These are phyloP conservation scores for Chenopodium quinoa DNA, from an alignment of 148 eudicot genomes.

Conservation along the genomic window DNA sequence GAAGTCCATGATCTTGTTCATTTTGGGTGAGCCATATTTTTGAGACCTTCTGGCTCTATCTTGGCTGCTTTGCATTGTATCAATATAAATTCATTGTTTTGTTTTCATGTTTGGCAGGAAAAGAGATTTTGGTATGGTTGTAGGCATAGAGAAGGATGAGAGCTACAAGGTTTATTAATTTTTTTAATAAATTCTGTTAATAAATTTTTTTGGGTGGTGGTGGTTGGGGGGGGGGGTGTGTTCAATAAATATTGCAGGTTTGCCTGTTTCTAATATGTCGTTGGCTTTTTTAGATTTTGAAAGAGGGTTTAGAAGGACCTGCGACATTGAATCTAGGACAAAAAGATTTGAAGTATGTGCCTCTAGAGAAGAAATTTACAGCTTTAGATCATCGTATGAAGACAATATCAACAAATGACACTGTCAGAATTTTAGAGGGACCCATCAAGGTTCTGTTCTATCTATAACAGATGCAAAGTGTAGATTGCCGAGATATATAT, in stretches of 20 bases:
- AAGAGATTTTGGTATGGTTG: conserved; percentile 82
- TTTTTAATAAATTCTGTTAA: not conserved
- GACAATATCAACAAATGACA: conserved; percentile 62
- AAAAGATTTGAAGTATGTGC: conserved; percentile 58
- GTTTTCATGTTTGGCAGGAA: conserved; percentile 46
- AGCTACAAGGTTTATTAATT: conserved; percentile 54
- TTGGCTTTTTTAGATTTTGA: conserved; percentile 52
- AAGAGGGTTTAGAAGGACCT: conserved; percentile 70
- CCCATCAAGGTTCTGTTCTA: conserved; percentile 61
- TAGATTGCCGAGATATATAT: not conserved
- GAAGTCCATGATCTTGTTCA: conserved; percentile 86
- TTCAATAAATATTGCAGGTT: not conserved
- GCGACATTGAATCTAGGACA: conserved; percentile 41
- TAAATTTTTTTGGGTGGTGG: not conserved
- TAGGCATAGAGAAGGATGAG: conserved; percentile 84
- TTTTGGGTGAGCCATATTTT: conserved; percentile 52
- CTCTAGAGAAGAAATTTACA: conserved; percentile 70
- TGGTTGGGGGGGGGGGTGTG: not conserved
- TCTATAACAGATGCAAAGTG: not conserved
- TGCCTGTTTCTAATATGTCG: conserved; percentile 8
- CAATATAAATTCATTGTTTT: not conserved
- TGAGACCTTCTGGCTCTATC: not conserved
- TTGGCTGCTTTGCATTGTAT: conserved; percentile 8
- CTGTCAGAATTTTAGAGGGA: conserved; percentile 65
- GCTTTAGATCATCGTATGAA: conserved; percentile 72